Evolutionary conservation across 805 yeast genomes (phyloP).

Genomic region (Candida insectalens): DNA sequence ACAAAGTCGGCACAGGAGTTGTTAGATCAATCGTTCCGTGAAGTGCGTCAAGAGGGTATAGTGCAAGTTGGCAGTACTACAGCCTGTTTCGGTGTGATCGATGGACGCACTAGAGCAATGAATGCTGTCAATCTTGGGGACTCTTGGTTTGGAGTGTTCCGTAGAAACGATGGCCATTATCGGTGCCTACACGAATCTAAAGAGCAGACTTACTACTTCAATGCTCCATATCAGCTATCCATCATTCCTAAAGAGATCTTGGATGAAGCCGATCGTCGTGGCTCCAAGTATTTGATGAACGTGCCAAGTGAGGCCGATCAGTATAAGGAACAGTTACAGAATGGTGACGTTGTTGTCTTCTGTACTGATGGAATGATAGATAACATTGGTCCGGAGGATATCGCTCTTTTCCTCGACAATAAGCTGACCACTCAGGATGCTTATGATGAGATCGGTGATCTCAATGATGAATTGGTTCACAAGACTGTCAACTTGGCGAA

Average conservation of each 20-base stretch:
- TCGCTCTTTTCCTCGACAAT: slow-evolving; percentile 58
- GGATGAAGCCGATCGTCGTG: slow-evolving; percentile 41
- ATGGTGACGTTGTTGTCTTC: slow-evolving; percentile 69
- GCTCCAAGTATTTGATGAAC: slow-evolving; percentile 61
- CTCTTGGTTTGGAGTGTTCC: slow-evolving; percentile 85
- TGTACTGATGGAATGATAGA: slow-evolving; percentile 95
- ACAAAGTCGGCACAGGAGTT: slow-evolving; percentile 34
- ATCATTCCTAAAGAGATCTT: slow-evolving; percentile 62
- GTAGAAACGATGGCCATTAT: slow-evolving; percentile 27
- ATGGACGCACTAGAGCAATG: slow-evolving; percentile 40
- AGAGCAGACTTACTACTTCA: slow-evolving; percentile 79
- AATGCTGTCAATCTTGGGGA: slow-evolving; percentile 82
- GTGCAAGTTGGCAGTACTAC: slow-evolving; percentile 93
- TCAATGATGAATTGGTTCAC: slow-evolving; percentile 48
- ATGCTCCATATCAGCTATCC: slow-evolving; percentile 87
- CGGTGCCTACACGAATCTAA: slow-evolving; percentile 55
- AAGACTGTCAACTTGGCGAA: slow-evolving; percentile 62
- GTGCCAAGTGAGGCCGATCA: slow-evolving; percentile 60
- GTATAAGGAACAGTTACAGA: slow-evolving; percentile 53
- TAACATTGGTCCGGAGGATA: slow-evolving; percentile 65
- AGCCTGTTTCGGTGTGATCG: slow-evolving; percentile 71
- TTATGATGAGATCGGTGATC: slow-evolving; percentile 28
- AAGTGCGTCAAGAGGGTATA: slow-evolving; percentile 40
- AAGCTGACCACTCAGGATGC: slow-evolving; percentile 24
- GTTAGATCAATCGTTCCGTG: slow-evolving; percentile 45